These are phyloP conservation scores for Parasitella parasitica DNA, from an alignment of 371 early-diverging fungal genomes.

Conservation along the genomic window DNA sequence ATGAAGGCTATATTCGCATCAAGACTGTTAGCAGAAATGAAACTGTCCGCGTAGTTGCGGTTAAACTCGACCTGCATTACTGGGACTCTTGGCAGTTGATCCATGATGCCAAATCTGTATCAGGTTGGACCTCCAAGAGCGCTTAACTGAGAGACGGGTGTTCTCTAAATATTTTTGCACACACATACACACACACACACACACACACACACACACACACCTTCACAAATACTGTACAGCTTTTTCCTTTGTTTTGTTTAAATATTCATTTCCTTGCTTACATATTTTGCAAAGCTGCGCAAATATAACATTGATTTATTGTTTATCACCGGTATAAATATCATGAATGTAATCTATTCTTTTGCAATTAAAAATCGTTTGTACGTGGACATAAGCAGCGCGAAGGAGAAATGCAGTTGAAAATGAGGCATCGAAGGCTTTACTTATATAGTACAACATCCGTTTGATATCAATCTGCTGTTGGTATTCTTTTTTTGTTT, in stretches of 20 bases:
- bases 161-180: too few species aligned
- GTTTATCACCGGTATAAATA: too few species aligned
- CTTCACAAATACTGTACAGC: neutral
- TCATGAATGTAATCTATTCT: too few species aligned
- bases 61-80: slow-evolving; percentile 71
- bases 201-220: neutral
- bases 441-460: too few species aligned
- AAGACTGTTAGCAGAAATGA: slow-evolving; percentile 62
- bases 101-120: slow-evolving; percentile 47
- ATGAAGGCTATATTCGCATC: slow-evolving; percentile 59
- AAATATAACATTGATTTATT: too few species aligned
- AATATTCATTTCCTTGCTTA: neutral
- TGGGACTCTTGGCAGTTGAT: slow-evolving; percentile 75
- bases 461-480: too few species aligned
- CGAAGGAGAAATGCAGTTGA: too few species aligned
- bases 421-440: too few species aligned
- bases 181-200: neutral
- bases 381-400: too few species aligned
- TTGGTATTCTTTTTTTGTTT: too few species aligned
- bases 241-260: neutral
- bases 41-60: slow-evolving; percentile 58
- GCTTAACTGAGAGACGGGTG: slow-evolving; percentile 16
- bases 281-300: neutral
- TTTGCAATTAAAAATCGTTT: too few species aligned
- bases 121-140: slow-evolving; percentile 60